Evolutionary conservation across 306 rosid genomes (phyloP).

Genomic region (Quercus cerris): DNA sequence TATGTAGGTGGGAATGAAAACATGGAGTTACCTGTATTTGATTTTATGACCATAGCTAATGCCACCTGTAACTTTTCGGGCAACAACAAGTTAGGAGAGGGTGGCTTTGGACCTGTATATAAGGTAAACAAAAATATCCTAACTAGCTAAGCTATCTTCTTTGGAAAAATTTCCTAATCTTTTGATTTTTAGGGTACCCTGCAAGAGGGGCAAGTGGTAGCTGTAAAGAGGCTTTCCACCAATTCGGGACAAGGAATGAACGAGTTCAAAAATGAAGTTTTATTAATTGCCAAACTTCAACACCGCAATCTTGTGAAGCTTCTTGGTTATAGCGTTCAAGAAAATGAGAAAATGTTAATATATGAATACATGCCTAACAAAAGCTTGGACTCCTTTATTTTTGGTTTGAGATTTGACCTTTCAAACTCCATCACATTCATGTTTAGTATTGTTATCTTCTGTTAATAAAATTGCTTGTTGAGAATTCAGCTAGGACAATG

Average conservation of each 20-base stretch:
- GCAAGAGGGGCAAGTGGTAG: constrained; percentile 42
- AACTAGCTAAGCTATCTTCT: background rate
- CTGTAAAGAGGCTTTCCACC: constrained; percentile 56
- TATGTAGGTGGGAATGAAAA: constrained; percentile 26
- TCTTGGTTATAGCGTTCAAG: constrained; percentile 40
- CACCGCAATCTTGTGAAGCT: constrained; percentile 49
- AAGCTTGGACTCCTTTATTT: constrained; percentile 29
- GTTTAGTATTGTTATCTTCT: background rate
- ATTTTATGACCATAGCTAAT: constrained; percentile 24
- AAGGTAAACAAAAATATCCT: constrained; percentile 23
- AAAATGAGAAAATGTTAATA: constrained; percentile 29
- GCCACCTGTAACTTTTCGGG: constrained; percentile 49
- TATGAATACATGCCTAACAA: constrained; percentile 42
- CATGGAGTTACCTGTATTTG: constrained; percentile 42
- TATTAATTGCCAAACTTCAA: constrained; percentile 35
- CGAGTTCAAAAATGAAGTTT: constrained; percentile 22
- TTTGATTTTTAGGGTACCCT: constrained; percentile 41
- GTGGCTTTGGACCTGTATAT: constrained; percentile 67
- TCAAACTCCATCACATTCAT: background rate
- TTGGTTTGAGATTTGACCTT: background rate
- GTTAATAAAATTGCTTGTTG: too few species aligned
- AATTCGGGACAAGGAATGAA: constrained; percentile 50
- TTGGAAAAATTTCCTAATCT: background rate
- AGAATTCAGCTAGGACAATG: too few species aligned
- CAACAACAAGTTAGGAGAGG: constrained; percentile 50